Evolutionary conservation across 2,329 filamentous ascomycete genomes (phyloP), one percentile per base, ranked within the genome.

Genomic region (Penicillium brevicompactum): DNA sequence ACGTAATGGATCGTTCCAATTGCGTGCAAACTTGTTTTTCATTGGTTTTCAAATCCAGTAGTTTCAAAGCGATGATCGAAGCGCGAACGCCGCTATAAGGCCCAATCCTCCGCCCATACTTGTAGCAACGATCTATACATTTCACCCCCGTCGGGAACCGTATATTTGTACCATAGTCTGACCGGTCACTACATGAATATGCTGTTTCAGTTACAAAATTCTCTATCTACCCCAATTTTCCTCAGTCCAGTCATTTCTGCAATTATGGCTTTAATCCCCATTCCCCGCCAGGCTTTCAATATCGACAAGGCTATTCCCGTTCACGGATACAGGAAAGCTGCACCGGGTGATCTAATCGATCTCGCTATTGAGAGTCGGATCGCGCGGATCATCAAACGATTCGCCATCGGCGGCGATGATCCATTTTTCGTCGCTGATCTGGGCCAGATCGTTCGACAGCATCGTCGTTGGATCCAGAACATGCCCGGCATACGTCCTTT

Each of bases 401-500:
- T 43, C n/a, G n/a, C 42, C 2, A 38, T 54, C 16, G 56, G 51
- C 8, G 51, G 56, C 1, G 62, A 62, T 48, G 59, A 59, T 14
- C 55, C 63, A 2, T 67, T 67, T 30, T 66, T 64, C 44, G 45
- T 66, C 5, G 64, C 59, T 11, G 63, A 67, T 46, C 18, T 63
- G 42, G 60, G 62, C 1, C 56, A 56, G 30, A 40, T 64, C 16
- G 21, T 48, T 14, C 52, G 54, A 22, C 64, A 65, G 22, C 57
- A 67, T 57, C 57, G 49, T 13, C 47, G 53, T 8, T 67, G 62
- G 65, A 56, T 21, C 11, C 51, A 52, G 16, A 41, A 43, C 22
- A 43, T 67, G n/a, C 55, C 61, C 2, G 53, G 24, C 2, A 52
- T 67, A 11, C 52, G 58, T 5, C 65, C 64, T 4, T 65, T 63